A percentile compares a stretch with the other conserved stretches of the same genome.
These are phyloP conservation scores for Fusarium sp. DNA, from an alignment of 2,329 filamentous ascomycete species.

Conservation along the genomic window DNA sequence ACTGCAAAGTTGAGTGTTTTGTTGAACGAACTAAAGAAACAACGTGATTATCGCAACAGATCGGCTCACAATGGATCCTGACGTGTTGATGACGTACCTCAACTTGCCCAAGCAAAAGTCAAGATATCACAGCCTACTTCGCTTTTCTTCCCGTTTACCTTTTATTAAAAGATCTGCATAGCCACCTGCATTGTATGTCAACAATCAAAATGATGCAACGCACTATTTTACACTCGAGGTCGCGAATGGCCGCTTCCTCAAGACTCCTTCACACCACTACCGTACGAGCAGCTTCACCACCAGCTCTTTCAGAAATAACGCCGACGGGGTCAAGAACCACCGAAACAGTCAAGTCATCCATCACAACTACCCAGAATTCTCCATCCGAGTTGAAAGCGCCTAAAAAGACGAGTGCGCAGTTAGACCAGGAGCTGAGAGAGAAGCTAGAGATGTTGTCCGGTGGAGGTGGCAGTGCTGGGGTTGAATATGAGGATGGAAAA, in stretches of 20 bases:
- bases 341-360: background rate
- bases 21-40: background rate
- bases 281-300: rapidly evolving
- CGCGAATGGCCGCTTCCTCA: rapidly evolving
- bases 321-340: background rate
- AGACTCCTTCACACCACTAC: background rate
- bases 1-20: background rate
- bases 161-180: rapidly evolving
- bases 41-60: background rate
- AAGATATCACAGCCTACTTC: background rate
- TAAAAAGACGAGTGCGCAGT: constrained; percentile 69
- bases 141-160: background rate
- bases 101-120: background rate
- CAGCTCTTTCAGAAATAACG: background rate
- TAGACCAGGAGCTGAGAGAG: constrained; percentile 74
- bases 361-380: background rate
- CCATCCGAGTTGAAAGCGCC: background rate
- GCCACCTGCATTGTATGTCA: background rate
- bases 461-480: constrained; percentile 76
- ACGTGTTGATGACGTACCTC: constrained; percentile 26
- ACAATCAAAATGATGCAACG: constrained; percentile 7
- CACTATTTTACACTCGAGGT: rapidly evolving
- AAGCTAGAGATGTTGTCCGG: constrained; percentile 76
- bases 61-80: background rate
- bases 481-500: constrained; percentile 81